Percentiles rank a stretch among this genome's conserved stretches.
Conservation (phyloP, 768 basidiomycete genomes). For the Podaxis carcinomalis region DNA sequence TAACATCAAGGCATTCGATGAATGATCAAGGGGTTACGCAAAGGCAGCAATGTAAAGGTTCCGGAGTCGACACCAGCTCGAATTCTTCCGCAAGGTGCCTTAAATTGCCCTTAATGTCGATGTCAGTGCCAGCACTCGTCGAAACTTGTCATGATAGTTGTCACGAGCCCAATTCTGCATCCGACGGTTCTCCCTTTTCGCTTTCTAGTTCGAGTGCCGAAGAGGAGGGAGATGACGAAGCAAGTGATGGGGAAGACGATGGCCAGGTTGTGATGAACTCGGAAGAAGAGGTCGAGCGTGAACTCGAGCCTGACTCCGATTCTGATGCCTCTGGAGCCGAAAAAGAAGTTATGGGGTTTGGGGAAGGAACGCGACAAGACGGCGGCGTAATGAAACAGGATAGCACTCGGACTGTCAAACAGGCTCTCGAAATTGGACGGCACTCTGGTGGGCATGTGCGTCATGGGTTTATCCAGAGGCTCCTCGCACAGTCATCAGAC, state of each 20-base stretch:
- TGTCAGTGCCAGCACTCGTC: neutral
- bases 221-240: neutral
- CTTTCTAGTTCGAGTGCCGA: neutral
- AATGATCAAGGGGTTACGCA: neutral
- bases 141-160: neutral
- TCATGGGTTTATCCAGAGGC: neutral
- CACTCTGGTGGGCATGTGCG: neutral
- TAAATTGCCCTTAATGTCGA: neutral
- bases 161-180: neutral
- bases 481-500: neutral
- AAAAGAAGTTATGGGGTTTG: neutral
- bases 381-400: neutral
- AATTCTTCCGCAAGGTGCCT: neutral
- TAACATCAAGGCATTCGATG: neutral
- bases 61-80: neutral
- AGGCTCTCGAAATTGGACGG: neutral
- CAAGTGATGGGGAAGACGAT: neutral
- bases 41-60: neutral
- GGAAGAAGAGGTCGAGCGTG: constrained; percentile 8
- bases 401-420: neutral
- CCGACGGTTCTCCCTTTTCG: neutral
- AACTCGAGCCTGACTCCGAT: constrained; percentile 6
- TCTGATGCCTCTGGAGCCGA: neutral
- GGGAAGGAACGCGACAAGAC: neutral
- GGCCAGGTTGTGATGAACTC: neutral